These are phyloP conservation scores for Effrenium voratum DNA, from an alignment of 73 alveolate species.

Conservation along the genomic window DNA sequence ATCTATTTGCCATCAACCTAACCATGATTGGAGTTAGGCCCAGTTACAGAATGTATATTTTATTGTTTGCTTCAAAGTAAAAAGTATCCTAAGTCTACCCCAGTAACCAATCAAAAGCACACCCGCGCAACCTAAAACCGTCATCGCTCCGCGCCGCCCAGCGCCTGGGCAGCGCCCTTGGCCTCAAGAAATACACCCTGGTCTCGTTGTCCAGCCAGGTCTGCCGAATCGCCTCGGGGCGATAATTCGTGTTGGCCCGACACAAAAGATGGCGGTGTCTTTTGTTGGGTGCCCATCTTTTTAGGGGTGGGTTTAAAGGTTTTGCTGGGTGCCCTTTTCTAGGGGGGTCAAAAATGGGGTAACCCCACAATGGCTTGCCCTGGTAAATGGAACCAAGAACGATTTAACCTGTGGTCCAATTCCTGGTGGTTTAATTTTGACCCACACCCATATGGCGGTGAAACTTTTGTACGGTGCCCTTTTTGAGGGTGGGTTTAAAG, in stretches of 20 bases:
- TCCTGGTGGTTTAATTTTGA: no score
- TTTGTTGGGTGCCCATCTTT: neutral
- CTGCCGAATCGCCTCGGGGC: neutral
- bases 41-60: no score
- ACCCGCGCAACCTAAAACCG: neutral
- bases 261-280: neutral
- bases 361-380: no score
- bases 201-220: slow-evolving; percentile 6
- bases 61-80: neutral
- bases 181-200: neutral
- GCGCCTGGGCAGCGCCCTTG: neutral
- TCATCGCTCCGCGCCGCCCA: neutral
- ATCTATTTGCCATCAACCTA: no score
- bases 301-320: neutral
- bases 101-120: neutral
- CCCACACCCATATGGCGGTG: no score
- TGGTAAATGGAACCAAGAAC: neutral
- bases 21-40: neutral
- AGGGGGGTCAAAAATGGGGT: no score
- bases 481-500: no score
- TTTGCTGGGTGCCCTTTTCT: no score
- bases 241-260: neutral
- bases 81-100: no score
- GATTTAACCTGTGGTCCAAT: neutral
- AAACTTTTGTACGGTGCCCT: no score